Evolutionary conservation across 2,329 filamentous ascomycete genomes (phyloP).

Genomic region (Davidsoniella eucalypti): DNA sequence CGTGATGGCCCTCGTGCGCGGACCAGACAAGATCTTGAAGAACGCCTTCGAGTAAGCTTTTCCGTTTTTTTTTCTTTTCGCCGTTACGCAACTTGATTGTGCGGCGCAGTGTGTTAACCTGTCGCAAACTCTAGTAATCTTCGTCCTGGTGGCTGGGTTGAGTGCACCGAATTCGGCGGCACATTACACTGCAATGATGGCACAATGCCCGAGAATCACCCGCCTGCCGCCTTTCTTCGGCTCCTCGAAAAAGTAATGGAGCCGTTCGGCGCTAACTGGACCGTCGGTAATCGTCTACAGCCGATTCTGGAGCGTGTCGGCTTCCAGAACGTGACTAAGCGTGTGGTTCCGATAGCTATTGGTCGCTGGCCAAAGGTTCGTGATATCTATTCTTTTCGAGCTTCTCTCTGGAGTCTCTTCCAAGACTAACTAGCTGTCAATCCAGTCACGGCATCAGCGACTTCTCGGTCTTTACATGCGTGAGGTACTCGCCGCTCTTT

Average conservation of each 20-base stretch:
- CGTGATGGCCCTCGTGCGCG: conserved; percentile 33
- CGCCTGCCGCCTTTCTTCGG: conserved; percentile 21
- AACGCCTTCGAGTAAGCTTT: conserved; percentile 21
- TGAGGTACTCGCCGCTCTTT: conserved; percentile 24
- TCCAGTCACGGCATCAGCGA: conserved; percentile 17
- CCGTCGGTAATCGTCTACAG: conserved; percentile 21
- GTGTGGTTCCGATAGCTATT: conserved; percentile 27
- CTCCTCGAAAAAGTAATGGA: conserved; percentile 19
- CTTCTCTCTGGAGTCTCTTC: neutral
- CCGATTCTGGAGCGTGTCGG: conserved; percentile 24
- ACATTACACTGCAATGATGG: conserved; percentile 27
- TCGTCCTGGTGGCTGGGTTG: conserved; percentile 32
- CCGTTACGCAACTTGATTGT: neutral
- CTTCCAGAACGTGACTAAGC: conserved; percentile 25
- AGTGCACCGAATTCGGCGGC: conserved; percentile 30
- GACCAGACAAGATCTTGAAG: conserved; percentile 31
- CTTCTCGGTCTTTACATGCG: conserved; percentile 29
- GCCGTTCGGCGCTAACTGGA: conserved; percentile 25
- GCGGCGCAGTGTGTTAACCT: neutral
- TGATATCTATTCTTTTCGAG: conserved; percentile 2
- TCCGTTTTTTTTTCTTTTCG: conserved; percentile 9
- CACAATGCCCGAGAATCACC: conserved; percentile 26
- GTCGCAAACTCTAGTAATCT: conserved; percentile 16
- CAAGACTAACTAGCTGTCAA: neutral
- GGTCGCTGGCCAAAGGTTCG: conserved; percentile 28